These are phyloP conservation scores for Beauveria varroae DNA, from an alignment of 2,329 filamentous ascomycete genomes.

Conservation along the genomic window DNA sequence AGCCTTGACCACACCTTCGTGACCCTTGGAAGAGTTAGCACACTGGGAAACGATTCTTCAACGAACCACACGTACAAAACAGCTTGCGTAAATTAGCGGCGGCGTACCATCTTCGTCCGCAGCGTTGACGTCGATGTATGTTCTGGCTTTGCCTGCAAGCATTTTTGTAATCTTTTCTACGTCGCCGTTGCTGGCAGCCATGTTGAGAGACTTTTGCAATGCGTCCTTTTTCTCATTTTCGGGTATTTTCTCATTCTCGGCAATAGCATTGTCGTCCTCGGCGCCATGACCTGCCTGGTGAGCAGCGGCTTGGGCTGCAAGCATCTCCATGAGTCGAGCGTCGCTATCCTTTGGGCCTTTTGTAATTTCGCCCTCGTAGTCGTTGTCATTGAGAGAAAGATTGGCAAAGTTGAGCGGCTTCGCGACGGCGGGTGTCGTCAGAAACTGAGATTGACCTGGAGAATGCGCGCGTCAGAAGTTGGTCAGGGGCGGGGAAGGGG, in stretches of 20 bases:
- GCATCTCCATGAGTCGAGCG: slow-evolving; percentile 85
- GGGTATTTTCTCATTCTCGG: slow-evolving; percentile 64
- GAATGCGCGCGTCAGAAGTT: slow-evolving; percentile 19
- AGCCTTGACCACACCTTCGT: slow-evolving; percentile 78
- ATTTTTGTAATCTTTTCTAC: slow-evolving; percentile 71
- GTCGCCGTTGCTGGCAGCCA: slow-evolving; percentile 96
- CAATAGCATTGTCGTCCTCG: slow-evolving; percentile 73
- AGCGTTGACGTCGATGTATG: slow-evolving; percentile 76
- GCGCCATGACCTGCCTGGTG: slow-evolving; percentile 66
- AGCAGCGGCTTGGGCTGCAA: slow-evolving; percentile 77
- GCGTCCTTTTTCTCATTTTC: slow-evolving; percentile 70
- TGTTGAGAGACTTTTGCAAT: slow-evolving; percentile 81
- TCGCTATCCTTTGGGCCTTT: slow-evolving; percentile 67
- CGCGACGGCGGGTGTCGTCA: slow-evolving; percentile 77
- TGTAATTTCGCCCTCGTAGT: slow-evolving; percentile 55
- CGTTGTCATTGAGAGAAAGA: slow-evolving; percentile 73
- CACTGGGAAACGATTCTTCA: not conserved
- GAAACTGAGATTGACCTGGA: slow-evolving; percentile 87
- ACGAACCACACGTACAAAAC: slow-evolving; percentile 61
- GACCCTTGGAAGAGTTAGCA: slow-evolving; percentile 49
- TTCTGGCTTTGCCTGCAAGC: slow-evolving; percentile 63
- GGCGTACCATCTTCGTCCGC: slow-evolving; percentile 92
- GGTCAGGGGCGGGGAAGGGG: slow-evolving; percentile 1
- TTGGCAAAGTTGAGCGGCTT: slow-evolving; percentile 77
- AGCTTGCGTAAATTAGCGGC: slow-evolving; percentile 95